A percentile compares a stretch with the other conserved stretches of the same genome.
Evolutionary conservation across 2,329 filamentous ascomycete genomes (phyloP).

Genomic region (Chaetomium sp.): DNA sequence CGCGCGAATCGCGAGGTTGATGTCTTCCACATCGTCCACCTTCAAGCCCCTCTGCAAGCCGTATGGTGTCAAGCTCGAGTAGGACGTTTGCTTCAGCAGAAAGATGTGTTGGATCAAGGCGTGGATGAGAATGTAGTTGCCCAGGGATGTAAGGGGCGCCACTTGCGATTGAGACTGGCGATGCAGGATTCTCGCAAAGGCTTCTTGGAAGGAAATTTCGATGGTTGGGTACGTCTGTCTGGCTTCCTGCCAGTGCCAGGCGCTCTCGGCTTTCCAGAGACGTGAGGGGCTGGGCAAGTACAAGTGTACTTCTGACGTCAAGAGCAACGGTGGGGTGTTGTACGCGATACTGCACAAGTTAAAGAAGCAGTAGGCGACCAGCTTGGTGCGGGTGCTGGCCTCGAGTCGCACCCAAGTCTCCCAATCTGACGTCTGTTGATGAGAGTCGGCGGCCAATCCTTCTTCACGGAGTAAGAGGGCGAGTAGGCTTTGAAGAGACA

Average conservation of each 20-base stretch:
- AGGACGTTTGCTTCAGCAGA: conserved; percentile 57
- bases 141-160: conserved; percentile 50
- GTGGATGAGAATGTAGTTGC: conserved; percentile 66
- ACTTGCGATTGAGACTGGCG: conserved; percentile 44
- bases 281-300: conserved; percentile 48
- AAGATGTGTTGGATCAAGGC: conserved; percentile 68
- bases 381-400: conserved; percentile 50
- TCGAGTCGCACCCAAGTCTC: conserved; percentile 55
- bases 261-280: conserved; percentile 50
- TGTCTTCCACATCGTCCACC: conserved; percentile 50
- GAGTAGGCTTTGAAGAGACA: conserved; percentile 53
- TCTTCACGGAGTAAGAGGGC: conserved; percentile 54
- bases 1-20: conserved; percentile 47
- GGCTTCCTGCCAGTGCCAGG: conserved; percentile 55
- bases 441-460: conserved; percentile 44
- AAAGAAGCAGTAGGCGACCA: conserved; percentile 56
- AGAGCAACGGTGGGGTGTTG: conserved; percentile 50
- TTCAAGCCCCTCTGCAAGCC: conserved; percentile 45
- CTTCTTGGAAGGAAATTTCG: conserved; percentile 51
- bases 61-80: conserved; percentile 43
- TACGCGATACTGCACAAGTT: conserved; percentile 58
- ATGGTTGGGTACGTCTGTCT: conserved; percentile 44
- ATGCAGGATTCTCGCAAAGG: conserved; percentile 49
- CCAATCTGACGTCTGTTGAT: conserved; percentile 46
- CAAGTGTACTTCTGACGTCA: conserved; percentile 55